Evolutionary conservation across 345 rosid species (phyloP).

Genomic region (Gossypium thurberi): DNA sequence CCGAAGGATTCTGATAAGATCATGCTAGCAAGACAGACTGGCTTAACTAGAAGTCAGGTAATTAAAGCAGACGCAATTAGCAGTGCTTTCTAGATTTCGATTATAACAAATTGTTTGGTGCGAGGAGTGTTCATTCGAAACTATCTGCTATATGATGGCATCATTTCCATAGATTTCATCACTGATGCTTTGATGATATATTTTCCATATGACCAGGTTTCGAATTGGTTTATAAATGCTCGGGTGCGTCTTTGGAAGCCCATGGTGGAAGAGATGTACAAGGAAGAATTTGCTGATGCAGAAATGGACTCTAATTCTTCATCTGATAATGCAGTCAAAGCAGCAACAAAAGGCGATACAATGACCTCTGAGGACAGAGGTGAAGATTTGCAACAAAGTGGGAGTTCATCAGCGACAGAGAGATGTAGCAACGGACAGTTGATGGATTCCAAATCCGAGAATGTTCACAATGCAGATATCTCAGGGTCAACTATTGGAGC

Average conservation of each 20-base stretch:
- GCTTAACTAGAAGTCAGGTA: slow-evolving; percentile 98
- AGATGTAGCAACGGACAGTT: slow-evolving; percentile 37
- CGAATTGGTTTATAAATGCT: slow-evolving; percentile 98
- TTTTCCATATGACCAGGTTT: slow-evolving; percentile 44
- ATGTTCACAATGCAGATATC: slow-evolving; percentile 26
- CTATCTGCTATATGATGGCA: background rate
- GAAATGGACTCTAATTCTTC: slow-evolving; percentile 44
- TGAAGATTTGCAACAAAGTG: slow-evolving; percentile 52
- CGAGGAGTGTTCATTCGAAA: background rate
- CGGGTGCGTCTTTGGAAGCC: slow-evolving; percentile 99
- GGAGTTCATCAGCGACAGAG: slow-evolving; percentile 37
- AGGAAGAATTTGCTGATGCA: slow-evolving; percentile 75
- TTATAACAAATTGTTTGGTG: background rate
- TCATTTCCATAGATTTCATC: background rate
- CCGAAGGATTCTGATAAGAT: slow-evolving; percentile 98
- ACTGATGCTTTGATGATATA: background rate
- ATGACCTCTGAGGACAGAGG: slow-evolving; percentile 33
- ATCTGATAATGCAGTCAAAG: slow-evolving; percentile 32
- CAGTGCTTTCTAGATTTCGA: too few species aligned
- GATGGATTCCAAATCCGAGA: slow-evolving; percentile 35
- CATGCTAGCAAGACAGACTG: slow-evolving; percentile 96
- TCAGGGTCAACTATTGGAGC: slow-evolving; percentile 27
- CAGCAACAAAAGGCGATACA: slow-evolving; percentile 21
- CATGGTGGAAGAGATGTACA: slow-evolving; percentile 99
- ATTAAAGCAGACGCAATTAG: too few species aligned